Evolutionary conservation across 1,139 yeast genomes (phyloP).

Genomic region (Debaryomycetaceae sp.): DNA sequence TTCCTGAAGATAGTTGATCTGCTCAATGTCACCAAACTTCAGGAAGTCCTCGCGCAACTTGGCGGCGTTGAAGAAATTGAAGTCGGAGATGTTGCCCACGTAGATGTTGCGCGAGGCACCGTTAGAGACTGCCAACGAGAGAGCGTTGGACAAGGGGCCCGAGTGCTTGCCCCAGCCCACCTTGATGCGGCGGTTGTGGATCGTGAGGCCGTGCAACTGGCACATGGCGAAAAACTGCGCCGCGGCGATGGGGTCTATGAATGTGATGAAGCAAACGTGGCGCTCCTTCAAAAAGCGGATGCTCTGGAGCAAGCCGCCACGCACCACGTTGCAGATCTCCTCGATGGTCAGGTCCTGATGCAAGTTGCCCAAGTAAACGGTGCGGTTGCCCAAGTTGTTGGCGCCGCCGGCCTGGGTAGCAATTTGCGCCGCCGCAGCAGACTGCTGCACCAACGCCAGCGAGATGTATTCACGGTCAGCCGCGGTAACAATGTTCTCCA

Average conservation of each 20-base stretch:
- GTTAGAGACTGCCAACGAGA: conserved; percentile 81
- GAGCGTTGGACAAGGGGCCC: conserved; percentile 79
- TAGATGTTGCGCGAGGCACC: conserved; percentile 93
- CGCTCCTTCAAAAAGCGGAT: conserved; percentile 71
- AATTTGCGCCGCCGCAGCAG: conserved; percentile 68
- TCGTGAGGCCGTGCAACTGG: conserved; percentile 73
- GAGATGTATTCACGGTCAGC: conserved; percentile 69
- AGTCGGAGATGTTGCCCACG: conserved; percentile 59
- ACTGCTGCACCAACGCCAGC: conserved; percentile 59
- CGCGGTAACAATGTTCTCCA: conserved; percentile 77
- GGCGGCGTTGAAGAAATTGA: conserved; percentile 48
- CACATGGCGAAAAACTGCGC: conserved; percentile 91
- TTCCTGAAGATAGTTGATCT: conserved; percentile 69
- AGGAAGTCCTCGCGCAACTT: conserved; percentile 62
- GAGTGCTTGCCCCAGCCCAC: conserved; percentile 98
- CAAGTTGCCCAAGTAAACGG: conserved; percentile 84
- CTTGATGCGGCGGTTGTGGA: conserved; percentile 76
- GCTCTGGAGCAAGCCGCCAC: conserved; percentile 85
- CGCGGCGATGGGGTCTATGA: conserved; percentile 87
- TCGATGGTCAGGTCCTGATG: conserved; percentile 84
- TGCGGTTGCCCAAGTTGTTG: conserved; percentile 81
- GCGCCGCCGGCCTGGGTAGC: conserved; percentile 76
- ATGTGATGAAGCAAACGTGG: conserved; percentile 88
- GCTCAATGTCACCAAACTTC: conserved; percentile 78
- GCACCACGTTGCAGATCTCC: conserved; percentile 88